Base-by-base conservation (phyloP, 352 stramenopile species). In the Phytopythium boreale region DNA sequence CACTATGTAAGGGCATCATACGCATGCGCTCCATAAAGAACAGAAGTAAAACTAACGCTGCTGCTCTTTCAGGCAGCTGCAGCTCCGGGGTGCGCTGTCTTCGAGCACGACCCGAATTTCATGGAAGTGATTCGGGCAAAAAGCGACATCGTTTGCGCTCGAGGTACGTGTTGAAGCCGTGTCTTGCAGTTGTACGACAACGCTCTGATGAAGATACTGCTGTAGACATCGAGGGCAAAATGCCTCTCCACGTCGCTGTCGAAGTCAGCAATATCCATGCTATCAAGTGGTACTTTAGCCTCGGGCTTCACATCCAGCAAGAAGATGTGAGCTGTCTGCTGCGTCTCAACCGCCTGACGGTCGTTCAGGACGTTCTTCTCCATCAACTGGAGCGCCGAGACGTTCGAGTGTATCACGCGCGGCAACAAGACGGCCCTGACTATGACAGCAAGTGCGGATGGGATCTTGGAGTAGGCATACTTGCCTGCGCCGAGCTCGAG, bases 231-330 rank as follows among this genome's bases (percentile, higher is more conserved):
- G 77, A 87, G 59, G 37, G 52, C 8, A 80, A 74, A n/a, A 62
- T 67, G 6, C 68, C 83, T 0, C 71, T 92, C 4, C 70, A 86
- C 49, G 84, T 89, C 49, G 79, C 83, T 26, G 65, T 79, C 12
- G 62, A 82, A 39, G 22, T 24, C 3, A 72, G 64, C 22, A 91
- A 89, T 34, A 47, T 68, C 4, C 55, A 56, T 19, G 68, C 72
- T 52, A 67, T 88, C 44, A 74, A 80, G 50, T 74, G 70, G 59
- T 63, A 67, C 56, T 79, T 77, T 15, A 59, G 67, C 5, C 61
- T 88, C 50, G 74, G 72, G 10, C 26, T 74, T 22, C 67, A 51
- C 4, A 46, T 72, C 9, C 63, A 43, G 5, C 72, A 75, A 67
- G 59, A 55, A 4, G 77, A 87, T 29, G 67, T 88, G 24, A 70